Evolutionary conservation across 345 rosid species (phyloP).

Genomic region (Xanthoceras sorbifolium): DNA sequence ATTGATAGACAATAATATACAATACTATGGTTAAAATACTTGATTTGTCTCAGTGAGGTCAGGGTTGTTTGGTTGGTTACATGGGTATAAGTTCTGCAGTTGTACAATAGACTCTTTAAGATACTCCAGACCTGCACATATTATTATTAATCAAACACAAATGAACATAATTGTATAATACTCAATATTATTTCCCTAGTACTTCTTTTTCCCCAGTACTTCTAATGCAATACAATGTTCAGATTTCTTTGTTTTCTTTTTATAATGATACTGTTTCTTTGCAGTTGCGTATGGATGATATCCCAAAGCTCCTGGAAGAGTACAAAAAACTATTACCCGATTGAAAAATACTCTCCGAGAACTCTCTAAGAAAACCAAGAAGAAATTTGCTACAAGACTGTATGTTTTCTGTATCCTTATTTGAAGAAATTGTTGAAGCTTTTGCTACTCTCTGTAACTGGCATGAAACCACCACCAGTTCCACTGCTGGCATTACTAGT

Average conservation of each 20-base stretch:
- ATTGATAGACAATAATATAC: no score
- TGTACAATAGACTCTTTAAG: no score
- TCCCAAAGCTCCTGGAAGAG: constrained; percentile 76
- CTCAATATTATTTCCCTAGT: neutral
- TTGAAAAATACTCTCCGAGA: constrained; percentile 26
- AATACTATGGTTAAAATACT: no score
- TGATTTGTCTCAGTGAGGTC: no score
- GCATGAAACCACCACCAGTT: neutral
- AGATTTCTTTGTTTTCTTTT: neutral
- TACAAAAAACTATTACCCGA: constrained; percentile 54
- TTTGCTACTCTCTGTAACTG: neutral
- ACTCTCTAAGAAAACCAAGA: neutral
- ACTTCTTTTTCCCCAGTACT: neutral
- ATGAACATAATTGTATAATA: neutral
- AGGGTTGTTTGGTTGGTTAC: no score
- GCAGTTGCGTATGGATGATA: constrained; percentile 81
- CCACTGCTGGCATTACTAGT: neutral
- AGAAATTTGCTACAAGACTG: neutral
- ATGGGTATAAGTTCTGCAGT: no score
- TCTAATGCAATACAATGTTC: neutral
- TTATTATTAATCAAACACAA: neutral
- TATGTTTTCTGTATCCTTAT: neutral
- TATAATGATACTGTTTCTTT: constrained; percentile 19
- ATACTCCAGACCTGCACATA: neutral
- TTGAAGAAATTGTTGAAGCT: neutral